These are phyloP conservation scores for Nissolia schottii DNA, from an alignment of 306 rosid genomes.

Conservation along the genomic window DNA sequence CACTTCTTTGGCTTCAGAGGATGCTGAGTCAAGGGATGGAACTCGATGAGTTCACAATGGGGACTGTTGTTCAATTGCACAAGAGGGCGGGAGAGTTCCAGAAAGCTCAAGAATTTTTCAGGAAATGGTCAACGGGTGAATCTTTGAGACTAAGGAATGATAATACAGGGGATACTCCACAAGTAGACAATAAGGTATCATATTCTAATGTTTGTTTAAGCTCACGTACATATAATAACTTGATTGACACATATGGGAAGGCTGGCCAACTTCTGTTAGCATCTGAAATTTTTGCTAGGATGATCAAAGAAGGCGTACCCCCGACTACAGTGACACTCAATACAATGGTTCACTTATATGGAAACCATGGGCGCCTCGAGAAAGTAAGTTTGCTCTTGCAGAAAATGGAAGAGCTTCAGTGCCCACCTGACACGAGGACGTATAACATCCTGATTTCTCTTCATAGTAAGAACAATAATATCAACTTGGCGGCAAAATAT, in stretches of 20 bases:
- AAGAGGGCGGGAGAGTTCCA: constrained; percentile 59
- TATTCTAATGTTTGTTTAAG: constrained; percentile 38
- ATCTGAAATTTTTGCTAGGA: constrained; percentile 50
- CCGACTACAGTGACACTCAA: constrained; percentile 69
- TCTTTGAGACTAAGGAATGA: constrained; percentile 21
- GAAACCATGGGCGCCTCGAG: constrained; percentile 51
- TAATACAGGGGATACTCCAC: background rate
- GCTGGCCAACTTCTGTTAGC: constrained; percentile 62
- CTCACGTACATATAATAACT: constrained; percentile 54
- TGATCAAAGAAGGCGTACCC: constrained; percentile 63
- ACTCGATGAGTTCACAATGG: constrained; percentile 83
- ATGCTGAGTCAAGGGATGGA: constrained; percentile 65
- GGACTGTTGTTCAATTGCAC: constrained; percentile 63
- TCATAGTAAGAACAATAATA: constrained; percentile 46
- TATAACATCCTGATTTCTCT: constrained; percentile 71
- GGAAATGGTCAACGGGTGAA: constrained; percentile 51
- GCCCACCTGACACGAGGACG: constrained; percentile 64
- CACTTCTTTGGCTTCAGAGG: constrained; percentile 63
- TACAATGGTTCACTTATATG: constrained; percentile 80
- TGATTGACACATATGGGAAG: constrained; percentile 73
- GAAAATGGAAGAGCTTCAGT: constrained; percentile 68
- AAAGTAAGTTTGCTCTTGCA: constrained; percentile 51
- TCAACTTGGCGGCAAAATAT: constrained; percentile 51
- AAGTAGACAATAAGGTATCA: background rate
- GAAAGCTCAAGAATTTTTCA: constrained; percentile 61